These are phyloP conservation scores for Alloteropsis angusta DNA, from an alignment of 202 grass and related monocot species.

Conservation along the genomic window DNA sequence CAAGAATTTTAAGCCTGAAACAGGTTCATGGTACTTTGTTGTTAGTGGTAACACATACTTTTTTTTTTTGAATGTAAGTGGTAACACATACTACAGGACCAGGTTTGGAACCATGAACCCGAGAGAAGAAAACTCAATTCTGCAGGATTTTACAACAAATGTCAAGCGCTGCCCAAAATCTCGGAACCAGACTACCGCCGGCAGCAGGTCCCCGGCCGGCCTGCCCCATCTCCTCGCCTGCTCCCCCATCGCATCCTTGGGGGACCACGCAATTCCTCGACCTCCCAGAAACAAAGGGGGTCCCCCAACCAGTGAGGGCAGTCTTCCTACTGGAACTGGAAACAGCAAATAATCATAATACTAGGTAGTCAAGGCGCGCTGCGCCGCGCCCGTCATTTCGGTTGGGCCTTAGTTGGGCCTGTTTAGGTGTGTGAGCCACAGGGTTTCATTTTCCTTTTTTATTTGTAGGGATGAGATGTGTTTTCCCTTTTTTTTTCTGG, in stretches of 20 bases:
- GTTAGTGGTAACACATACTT: background rate
- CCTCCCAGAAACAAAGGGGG: slow-evolving; percentile 11
- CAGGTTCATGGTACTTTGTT: too few species aligned
- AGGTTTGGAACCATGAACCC: background rate
- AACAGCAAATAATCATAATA: background rate
- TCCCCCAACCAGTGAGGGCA: background rate
- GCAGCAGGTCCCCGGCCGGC: slow-evolving; percentile 3
- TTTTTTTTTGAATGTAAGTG: too few species aligned
- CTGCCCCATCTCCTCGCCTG: background rate
- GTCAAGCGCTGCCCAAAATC: background rate
- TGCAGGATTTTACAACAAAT: background rate
- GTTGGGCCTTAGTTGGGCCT: too few species aligned
- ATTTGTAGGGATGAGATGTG: too few species aligned
- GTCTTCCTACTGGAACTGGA: background rate
- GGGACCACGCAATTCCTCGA: slow-evolving; percentile 2
- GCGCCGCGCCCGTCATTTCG: too few species aligned
- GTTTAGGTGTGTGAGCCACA: too few species aligned
- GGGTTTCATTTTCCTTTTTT: too few species aligned
- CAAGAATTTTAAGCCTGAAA: background rate
- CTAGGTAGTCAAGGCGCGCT: too few species aligned
- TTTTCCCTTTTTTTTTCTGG: too few species aligned
- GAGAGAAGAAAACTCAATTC: background rate
- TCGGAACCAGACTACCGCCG: background rate
- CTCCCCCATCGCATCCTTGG: background rate
- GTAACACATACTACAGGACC: background rate